phyloP scores from a whole-genome alignment of 176 grass and related monocot species.

The Paspalum vaginatum region DNA sequence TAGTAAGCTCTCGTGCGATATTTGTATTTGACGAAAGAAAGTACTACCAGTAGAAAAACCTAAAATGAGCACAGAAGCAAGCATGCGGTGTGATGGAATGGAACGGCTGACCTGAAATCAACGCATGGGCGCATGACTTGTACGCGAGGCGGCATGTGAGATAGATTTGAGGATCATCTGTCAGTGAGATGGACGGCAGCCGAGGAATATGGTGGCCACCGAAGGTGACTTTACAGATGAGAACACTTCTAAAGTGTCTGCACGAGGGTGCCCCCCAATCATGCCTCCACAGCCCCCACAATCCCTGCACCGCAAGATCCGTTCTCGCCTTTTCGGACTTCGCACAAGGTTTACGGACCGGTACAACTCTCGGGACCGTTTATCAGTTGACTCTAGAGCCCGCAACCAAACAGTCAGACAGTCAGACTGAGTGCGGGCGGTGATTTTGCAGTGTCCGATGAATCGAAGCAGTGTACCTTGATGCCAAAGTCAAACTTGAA shows the following conservation, averaged over 20 bases:
- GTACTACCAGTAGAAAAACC: too few relatives aligned
- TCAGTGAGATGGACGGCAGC: slow-evolving; percentile 16
- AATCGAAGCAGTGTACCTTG: slow-evolving; percentile 45
- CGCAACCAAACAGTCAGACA: background rate
- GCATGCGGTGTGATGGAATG: background rate
- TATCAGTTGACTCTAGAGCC: slow-evolving; percentile 14
- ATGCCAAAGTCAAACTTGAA: slow-evolving; percentile 72
- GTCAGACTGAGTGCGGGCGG: slow-evolving; percentile 9
- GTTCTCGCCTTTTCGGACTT: slow-evolving; percentile 9
- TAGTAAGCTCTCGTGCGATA: too few relatives aligned
- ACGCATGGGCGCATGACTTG: background rate
- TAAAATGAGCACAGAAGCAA: background rate
- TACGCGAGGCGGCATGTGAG: slow-evolving; percentile 33
- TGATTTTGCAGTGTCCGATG: slow-evolving; percentile 21
- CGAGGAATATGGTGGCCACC: slow-evolving; percentile 27
- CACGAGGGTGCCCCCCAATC: slow-evolving; percentile 62
- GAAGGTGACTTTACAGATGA: slow-evolving; percentile 35
- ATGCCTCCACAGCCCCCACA: slow-evolving; percentile 63
- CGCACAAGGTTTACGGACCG: slow-evolving; percentile 3
- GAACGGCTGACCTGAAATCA: slow-evolving; percentile 20
- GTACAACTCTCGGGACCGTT: background rate
- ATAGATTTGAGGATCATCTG: slow-evolving; percentile 35
- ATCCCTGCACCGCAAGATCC: slow-evolving; percentile 47
- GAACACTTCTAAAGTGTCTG: slow-evolving; percentile 56
- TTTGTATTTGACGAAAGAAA: too few relatives aligned